Conservation (phyloP, 2,329 filamentous ascomycete species). For the Fusarium lateritium region DNA sequence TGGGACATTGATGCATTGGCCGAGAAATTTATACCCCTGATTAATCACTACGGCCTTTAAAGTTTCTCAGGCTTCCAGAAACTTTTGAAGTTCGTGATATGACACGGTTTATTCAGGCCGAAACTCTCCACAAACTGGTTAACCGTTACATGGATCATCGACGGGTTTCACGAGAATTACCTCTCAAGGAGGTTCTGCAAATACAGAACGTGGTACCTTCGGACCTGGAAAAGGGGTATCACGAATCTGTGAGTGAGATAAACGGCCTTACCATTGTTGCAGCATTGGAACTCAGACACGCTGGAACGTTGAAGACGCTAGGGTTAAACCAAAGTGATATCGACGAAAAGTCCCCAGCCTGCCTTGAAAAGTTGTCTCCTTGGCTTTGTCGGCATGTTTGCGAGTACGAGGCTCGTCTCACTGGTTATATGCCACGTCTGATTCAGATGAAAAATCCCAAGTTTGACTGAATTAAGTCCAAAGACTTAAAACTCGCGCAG, state of each 20-base stretch:
- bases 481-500: slow-evolving; percentile 37
- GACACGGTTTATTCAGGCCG: slow-evolving; percentile 45
- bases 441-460: slow-evolving; percentile 48
- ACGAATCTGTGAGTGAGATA: slow-evolving; percentile 51
- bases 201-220: slow-evolving; percentile 37
- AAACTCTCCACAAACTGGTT: slow-evolving; percentile 39
- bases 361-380: slow-evolving; percentile 15
- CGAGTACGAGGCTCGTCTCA: slow-evolving; percentile 42
- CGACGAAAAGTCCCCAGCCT: neutral
- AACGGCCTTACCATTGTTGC: slow-evolving; percentile 49
- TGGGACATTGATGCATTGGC: slow-evolving; percentile 30
- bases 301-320: slow-evolving; percentile 40
- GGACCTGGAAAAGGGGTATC: slow-evolving; percentile 13
- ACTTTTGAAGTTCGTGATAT: slow-evolving; percentile 38
- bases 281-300: slow-evolving; percentile 42
- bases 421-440: slow-evolving; percentile 45
- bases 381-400: slow-evolving; percentile 50
- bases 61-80: slow-evolving; percentile 27
- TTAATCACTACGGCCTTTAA: slow-evolving; percentile 38
- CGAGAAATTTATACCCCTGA: slow-evolving; percentile 33
- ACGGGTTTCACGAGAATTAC: slow-evolving; percentile 10
- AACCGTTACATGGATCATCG: slow-evolving; percentile 31
- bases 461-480: slow-evolving; percentile 48
- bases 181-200: slow-evolving; percentile 33
- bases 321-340: neutral